Conservation (phyloP, 192 early-diverging fungal genomes). For the Rhizoclosmatium globosum region DNA sequence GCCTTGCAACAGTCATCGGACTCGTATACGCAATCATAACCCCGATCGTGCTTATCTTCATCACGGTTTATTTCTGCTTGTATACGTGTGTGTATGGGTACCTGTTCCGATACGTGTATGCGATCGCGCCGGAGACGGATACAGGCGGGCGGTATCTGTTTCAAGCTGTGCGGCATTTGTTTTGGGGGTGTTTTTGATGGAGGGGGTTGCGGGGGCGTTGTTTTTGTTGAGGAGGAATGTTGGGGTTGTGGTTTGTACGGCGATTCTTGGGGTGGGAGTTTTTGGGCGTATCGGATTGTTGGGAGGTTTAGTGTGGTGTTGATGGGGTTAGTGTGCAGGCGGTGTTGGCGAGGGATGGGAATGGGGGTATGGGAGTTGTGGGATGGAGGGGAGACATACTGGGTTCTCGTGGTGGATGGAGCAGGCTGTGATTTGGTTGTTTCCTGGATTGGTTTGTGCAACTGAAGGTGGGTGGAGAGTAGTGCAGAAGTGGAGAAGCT, state of each 20-base stretch:
- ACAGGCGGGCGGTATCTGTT: conserved; percentile 51
- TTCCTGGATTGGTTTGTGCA: not conserved
- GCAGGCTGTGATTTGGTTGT: not conserved
- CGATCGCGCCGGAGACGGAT: not conserved
- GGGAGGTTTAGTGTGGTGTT: conserved; percentile 64
- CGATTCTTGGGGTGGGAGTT: conserved; percentile 55
- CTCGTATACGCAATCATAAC: conserved; percentile 81
- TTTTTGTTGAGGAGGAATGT: conserved; percentile 67
- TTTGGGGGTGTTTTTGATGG: conserved; percentile 61
- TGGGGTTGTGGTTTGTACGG: conserved; percentile 51
- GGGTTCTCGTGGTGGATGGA: not conserved
- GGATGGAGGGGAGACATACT: too few relatives aligned
- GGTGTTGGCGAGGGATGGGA: conserved; percentile 40
- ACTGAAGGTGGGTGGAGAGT: too few relatives aligned
- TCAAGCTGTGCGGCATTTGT: conserved; percentile 47
- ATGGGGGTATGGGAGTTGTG: conserved; percentile 19
- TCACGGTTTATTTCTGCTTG: conserved; percentile 75
- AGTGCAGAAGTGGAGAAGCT: too few relatives aligned
- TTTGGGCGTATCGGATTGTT: conserved; percentile 60
- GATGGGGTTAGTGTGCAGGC: conserved; percentile 18
- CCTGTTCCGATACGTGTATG: conserved; percentile 75
- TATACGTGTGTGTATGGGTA: conserved; percentile 81
- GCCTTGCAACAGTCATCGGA: conserved; percentile 61
- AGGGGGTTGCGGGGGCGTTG: conserved; percentile 76
- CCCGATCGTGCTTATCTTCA: conserved; percentile 83